Conservation (phyloP, 305 asterid genomes). For the Solanum hybrid region DNA sequence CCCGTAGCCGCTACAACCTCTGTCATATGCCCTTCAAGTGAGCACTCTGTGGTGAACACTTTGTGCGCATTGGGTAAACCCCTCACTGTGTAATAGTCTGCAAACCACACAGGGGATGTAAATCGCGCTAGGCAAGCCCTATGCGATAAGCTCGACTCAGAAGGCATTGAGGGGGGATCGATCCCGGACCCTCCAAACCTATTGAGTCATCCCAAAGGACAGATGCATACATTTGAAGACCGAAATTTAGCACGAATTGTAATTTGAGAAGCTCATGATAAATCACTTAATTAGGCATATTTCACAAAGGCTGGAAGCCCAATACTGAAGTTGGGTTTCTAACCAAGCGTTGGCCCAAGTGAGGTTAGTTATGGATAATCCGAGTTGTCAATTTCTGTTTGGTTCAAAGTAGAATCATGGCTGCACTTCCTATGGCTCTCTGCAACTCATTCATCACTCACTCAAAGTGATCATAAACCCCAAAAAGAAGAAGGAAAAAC, state of each 20-base stretch:
- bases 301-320: not conserved
- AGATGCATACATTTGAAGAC: not conserved
- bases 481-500: not conserved
- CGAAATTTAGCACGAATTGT: not conserved
- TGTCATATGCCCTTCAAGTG: no score
- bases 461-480: not conserved
- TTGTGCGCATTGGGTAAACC: no score
- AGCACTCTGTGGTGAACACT: no score
- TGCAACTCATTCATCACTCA: not conserved
- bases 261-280: not conserved
- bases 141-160: fast-evolving
- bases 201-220: not conserved
- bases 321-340: not conserved
- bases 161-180: not conserved
- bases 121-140: not conserved
- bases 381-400: conserved; percentile 3
- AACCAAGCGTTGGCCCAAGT: not conserved
- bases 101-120: no score
- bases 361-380: not conserved
- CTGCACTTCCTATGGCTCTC: conserved; percentile 1
- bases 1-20: no score
- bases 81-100: no score
- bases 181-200: not conserved
- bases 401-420: not conserved
- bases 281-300: not conserved